These are phyloP conservation scores for Urtica urens DNA, from an alignment of 306 rosid species.

Conservation along the genomic window DNA sequence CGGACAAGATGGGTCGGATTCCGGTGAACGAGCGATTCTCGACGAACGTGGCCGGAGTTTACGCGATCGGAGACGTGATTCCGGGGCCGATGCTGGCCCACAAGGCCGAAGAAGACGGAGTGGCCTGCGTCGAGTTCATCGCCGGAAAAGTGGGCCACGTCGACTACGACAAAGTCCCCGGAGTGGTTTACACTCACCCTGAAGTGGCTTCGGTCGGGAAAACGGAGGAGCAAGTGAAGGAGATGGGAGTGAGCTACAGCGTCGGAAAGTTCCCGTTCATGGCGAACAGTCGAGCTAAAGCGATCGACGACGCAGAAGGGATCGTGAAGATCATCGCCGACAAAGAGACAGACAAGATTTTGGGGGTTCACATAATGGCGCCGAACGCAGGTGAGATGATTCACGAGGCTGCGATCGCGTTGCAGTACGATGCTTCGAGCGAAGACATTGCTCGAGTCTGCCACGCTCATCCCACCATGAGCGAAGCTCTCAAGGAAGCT, in stretches of 20 bases:
- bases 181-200: slow-evolving; percentile 88
- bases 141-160: slow-evolving; percentile 97
- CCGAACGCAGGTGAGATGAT: slow-evolving; percentile 97
- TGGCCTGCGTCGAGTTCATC: slow-evolving; percentile 92
- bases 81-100: slow-evolving; percentile 99
- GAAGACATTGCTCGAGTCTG: slow-evolving; percentile 98
- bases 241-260: slow-evolving; percentile 50
- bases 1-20: slow-evolving; percentile 71
- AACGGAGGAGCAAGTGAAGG: slow-evolving; percentile 97
- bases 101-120: slow-evolving; percentile 99
- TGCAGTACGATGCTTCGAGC: slow-evolving; percentile 83
- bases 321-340: slow-evolving; percentile 86
- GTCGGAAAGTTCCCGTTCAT: slow-evolving; percentile 92
- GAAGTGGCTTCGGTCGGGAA: slow-evolving; percentile 95
- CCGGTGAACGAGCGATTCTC: slow-evolving; percentile 66
- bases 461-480: slow-evolving; percentile 99
- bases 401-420: slow-evolving; percentile 83
- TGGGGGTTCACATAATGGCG: slow-evolving; percentile 97
- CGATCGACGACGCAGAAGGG: slow-evolving; percentile 93
- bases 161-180: slow-evolving; percentile 97
- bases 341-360: slow-evolving; percentile 85
- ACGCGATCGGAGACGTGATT: slow-evolving; percentile 93
- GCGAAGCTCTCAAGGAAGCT: slow-evolving; percentile 98
- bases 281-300: slow-evolving; percentile 99
- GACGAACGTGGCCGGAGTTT: slow-evolving; percentile 67